Conservation (phyloP, 2,329 filamentous ascomycete species). For the Elsinoe ampelina region DNA sequence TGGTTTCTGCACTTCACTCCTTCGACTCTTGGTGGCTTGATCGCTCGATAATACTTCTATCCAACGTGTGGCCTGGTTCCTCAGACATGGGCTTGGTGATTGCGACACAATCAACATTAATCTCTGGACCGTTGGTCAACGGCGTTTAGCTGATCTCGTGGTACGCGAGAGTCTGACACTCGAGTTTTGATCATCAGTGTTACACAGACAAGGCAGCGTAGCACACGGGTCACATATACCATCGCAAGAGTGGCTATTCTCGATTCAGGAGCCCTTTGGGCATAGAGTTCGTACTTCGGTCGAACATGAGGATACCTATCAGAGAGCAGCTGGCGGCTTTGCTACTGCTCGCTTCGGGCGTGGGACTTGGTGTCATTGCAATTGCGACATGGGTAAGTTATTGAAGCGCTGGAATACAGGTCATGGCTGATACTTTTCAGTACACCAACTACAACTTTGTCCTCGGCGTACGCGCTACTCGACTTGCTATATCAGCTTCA, state of each 20-base stretch:
- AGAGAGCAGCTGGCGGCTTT: slow-evolving; percentile 76
- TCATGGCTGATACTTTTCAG: slow-evolving; percentile 25
- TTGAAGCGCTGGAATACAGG: background rate
- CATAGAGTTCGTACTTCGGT: background rate
- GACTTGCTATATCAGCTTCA: slow-evolving; percentile 69
- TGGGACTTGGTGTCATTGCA: slow-evolving; percentile 67
- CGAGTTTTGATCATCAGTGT: background rate
- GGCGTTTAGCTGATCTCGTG: background rate
- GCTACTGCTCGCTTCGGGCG: slow-evolving; percentile 64
- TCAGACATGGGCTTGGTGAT: background rate
- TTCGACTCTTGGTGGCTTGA: too few relatives aligned
- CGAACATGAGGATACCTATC: slow-evolving; percentile 73
- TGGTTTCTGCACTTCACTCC: background rate
- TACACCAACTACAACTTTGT: slow-evolving; percentile 55
- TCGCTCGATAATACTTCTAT: too few relatives aligned
- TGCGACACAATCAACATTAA: background rate
- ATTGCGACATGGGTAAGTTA: slow-evolving; percentile 54
- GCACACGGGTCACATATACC: too few relatives aligned
- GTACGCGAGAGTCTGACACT: background rate
- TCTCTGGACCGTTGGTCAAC: slow-evolving; percentile 5
- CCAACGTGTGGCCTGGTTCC: too few relatives aligned
- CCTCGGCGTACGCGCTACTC: slow-evolving; percentile 43
- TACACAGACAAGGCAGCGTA: background rate
- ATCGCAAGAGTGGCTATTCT: background rate
- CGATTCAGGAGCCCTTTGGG: background rate